phyloP scores from a whole-genome alignment of 139 green algal genomes.

The Chlamydomonas schloesseri region DNA sequence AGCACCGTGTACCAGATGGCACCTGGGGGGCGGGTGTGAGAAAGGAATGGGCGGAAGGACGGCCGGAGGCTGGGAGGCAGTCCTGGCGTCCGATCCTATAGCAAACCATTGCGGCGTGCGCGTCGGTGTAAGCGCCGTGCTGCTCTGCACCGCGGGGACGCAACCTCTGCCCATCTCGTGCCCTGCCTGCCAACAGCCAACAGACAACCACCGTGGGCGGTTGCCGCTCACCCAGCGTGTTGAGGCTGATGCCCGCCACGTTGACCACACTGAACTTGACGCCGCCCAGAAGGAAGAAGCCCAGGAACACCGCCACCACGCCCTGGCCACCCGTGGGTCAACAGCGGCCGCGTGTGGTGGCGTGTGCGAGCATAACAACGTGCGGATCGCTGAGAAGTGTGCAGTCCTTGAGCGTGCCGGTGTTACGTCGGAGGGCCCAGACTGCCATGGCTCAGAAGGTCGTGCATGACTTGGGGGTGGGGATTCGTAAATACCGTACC shows the following conservation, averaged over 20 bases:
- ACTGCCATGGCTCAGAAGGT: too few species aligned
- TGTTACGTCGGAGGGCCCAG: too few species aligned
- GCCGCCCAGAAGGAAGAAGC: slow-evolving; percentile 60
- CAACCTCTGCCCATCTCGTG: neutral
- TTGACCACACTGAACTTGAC: slow-evolving; percentile 31
- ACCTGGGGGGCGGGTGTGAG: neutral
- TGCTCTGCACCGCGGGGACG: too few species aligned
- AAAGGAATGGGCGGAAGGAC: neutral
- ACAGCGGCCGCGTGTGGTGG: too few species aligned
- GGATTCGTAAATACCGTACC: too few species aligned
- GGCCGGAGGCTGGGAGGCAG: neutral
- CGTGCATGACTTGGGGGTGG: too few species aligned
- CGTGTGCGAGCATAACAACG: too few species aligned
- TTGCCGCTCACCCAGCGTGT: slow-evolving; percentile 7
- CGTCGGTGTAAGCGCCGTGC: neutral
- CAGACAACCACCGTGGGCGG: neutral
- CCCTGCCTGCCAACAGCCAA: neutral
- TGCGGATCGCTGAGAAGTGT: too few species aligned
- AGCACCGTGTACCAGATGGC: slow-evolving; percentile 33
- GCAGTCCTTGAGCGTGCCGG: too few species aligned
- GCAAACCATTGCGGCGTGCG: neutral
- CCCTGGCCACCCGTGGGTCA: slow-evolving; percentile 1
- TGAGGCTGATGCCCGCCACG: slow-evolving; percentile 35
- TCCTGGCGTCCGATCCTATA: too few species aligned
- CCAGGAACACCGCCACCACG: slow-evolving; percentile 51